A percentile compares a stretch with the other conserved stretches of the same genome.
phyloP scores from a whole-genome alignment of 495 filamentous ascomycete genomes.

The Lepraria neglecta region DNA sequence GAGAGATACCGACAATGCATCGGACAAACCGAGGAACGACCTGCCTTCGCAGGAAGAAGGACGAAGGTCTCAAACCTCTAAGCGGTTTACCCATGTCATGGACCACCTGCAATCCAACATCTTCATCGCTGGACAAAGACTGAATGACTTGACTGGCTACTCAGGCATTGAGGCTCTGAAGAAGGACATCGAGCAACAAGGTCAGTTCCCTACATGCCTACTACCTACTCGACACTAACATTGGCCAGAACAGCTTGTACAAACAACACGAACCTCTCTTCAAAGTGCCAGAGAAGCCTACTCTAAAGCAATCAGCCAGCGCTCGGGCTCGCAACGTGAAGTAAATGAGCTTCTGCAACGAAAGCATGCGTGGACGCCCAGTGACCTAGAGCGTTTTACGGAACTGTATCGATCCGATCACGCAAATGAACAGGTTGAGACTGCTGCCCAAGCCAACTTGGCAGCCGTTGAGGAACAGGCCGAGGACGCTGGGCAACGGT shows the following conservation, averaged over 20 bases:
- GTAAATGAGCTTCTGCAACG: slow-evolving; percentile 89
- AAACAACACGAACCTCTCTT: slow-evolving; percentile 56
- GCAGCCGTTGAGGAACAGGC: slow-evolving; percentile 68
- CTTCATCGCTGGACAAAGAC: slow-evolving; percentile 73
- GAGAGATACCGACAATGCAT: not conserved
- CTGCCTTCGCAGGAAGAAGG: slow-evolving; percentile 75
- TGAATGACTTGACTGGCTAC: slow-evolving; percentile 94
- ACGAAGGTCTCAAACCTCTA: slow-evolving; percentile 64
- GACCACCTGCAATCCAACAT: slow-evolving; percentile 81
- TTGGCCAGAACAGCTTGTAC: slow-evolving; percentile 54
- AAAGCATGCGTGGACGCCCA: slow-evolving; percentile 83
- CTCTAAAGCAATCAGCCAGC: slow-evolving; percentile 66
- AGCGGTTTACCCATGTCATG: slow-evolving; percentile 72
- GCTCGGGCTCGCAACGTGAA: slow-evolving; percentile 86
- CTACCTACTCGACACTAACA: slow-evolving; percentile 17
- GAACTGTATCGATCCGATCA: slow-evolving; percentile 87
- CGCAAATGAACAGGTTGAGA: slow-evolving; percentile 81
- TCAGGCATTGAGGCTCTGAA: slow-evolving; percentile 85
- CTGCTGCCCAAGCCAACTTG: slow-evolving; percentile 62
- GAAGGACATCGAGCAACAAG: slow-evolving; percentile 60
- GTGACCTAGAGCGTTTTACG: slow-evolving; percentile 92
- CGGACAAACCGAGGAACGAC: slow-evolving; percentile 32
- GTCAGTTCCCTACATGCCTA: slow-evolving; percentile 33
- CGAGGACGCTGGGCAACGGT: slow-evolving; percentile 62
- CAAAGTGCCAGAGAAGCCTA: slow-evolving; percentile 67